Conservation (phyloP, 1,284 basidiomycete genomes). For the Tilletia caries region DNA sequence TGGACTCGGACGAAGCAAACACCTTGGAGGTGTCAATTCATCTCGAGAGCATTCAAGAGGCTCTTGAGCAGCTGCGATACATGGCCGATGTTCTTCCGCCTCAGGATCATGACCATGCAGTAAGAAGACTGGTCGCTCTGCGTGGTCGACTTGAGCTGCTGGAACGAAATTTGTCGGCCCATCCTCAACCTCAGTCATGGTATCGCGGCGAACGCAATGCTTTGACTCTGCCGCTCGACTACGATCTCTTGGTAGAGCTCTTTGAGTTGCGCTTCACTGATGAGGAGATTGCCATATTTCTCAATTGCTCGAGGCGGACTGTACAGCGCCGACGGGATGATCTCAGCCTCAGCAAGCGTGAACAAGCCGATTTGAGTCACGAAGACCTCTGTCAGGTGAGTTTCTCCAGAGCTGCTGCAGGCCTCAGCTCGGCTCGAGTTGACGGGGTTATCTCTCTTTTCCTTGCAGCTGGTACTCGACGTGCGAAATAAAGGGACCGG, state of each 20-base stretch:
- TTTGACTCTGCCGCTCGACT: background rate
- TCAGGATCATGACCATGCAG: background rate
- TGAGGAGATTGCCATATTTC: background rate
- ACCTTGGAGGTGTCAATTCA: background rate
- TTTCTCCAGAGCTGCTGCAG: background rate
- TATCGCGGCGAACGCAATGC: background rate
- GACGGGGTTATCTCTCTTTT: background rate
- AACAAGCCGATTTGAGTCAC: background rate
- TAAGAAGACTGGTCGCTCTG: background rate
- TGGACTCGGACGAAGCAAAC: background rate
- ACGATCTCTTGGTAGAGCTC: background rate
- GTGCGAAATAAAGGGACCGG: background rate
- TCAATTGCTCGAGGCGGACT: background rate
- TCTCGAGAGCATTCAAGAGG: background rate
- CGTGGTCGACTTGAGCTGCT: background rate
- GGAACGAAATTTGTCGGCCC: background rate
- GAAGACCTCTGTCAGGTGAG: background rate
- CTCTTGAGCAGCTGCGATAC: background rate
- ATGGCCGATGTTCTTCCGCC: background rate
- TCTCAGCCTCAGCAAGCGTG: background rate
- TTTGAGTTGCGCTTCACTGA: background rate
- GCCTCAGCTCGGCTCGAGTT: no score
- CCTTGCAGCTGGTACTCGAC: background rate
- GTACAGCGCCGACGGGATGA: background rate
- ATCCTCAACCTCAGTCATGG: background rate